Conservation (phyloP, 2,329 filamentous ascomycete species). For the Epichloe gansuensis region DNA sequence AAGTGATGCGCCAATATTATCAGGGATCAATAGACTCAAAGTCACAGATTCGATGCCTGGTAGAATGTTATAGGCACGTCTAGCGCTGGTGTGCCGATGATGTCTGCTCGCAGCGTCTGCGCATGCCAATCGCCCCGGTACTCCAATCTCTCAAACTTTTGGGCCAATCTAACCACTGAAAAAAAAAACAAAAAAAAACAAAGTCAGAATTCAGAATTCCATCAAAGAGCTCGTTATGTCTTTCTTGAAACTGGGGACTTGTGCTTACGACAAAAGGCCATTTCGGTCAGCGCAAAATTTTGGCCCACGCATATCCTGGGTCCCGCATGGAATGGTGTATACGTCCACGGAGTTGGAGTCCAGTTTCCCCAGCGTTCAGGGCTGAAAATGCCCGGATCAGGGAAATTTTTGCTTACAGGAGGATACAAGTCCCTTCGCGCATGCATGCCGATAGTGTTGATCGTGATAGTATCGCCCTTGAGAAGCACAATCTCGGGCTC, state of each 20-base stretch:
- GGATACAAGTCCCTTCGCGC: slow-evolving; percentile 35
- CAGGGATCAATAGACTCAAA: not conserved
- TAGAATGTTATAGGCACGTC: slow-evolving; percentile 26
- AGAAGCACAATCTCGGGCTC: slow-evolving; percentile 29
- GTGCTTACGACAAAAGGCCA: slow-evolving; percentile 34
- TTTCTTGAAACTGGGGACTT: not conserved
- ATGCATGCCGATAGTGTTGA: slow-evolving; percentile 40
- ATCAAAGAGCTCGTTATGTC: slow-evolving; percentile 14
- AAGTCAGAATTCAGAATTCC: no score
- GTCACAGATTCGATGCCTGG: slow-evolving; percentile 10
- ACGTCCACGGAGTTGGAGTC: slow-evolving; percentile 39
- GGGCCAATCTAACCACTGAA: slow-evolving; percentile 35
- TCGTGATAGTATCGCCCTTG: slow-evolving; percentile 33
- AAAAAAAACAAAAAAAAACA: no score
- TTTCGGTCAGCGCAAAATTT: slow-evolving; percentile 46
- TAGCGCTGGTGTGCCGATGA: slow-evolving; percentile 27
- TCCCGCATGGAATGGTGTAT: slow-evolving; percentile 39
- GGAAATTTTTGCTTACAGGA: slow-evolving; percentile 22
- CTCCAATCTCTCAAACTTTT: slow-evolving; percentile 44
- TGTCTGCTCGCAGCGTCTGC: slow-evolving; percentile 27
- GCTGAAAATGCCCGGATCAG: slow-evolving; percentile 27
- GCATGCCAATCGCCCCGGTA: slow-evolving; percentile 30
- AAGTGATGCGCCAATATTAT: no score
- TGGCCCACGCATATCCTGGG: slow-evolving; percentile 43
- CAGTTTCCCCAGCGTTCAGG: slow-evolving; percentile 40